Conservation (phyloP, 179 eudicot genomes). For the Amaranthus tricolor region DNA sequence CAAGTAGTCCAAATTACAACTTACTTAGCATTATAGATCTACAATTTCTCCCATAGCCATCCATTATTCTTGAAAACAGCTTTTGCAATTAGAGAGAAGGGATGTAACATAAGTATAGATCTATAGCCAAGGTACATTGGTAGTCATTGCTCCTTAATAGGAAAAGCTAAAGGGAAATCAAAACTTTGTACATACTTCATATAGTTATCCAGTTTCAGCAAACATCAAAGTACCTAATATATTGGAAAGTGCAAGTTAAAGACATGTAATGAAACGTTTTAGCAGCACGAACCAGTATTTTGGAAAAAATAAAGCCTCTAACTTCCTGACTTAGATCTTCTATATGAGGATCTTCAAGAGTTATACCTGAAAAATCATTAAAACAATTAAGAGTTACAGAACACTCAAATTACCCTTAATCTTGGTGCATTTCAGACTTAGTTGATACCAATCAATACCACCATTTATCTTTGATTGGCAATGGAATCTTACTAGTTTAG, state of each 20-base stretch:
- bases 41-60: neutral
- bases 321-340: slow-evolving; percentile 99
- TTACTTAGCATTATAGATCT: neutral
- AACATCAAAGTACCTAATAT: neutral
- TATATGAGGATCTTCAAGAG: slow-evolving; percentile 92
- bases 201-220: neutral
- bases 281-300: slow-evolving; percentile 63
- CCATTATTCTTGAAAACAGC: neutral
- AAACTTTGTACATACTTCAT: neutral
- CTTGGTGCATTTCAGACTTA: no score
- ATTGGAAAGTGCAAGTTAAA: neutral
- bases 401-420: neutral
- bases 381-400: neutral
- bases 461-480: no score
- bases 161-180: neutral
- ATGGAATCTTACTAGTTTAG: no score
- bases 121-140: neutral
- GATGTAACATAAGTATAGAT: neutral
- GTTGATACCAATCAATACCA: no score
- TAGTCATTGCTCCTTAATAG: neutral
- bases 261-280: neutral
- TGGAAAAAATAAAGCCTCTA: slow-evolving; percentile 93
- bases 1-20: no score
- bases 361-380: slow-evolving; percentile 53
- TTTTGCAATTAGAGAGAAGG: neutral